These are phyloP conservation scores for Backusella liffmaniae DNA, from an alignment of 192 early-diverging fungal species.

Conservation along the genomic window DNA sequence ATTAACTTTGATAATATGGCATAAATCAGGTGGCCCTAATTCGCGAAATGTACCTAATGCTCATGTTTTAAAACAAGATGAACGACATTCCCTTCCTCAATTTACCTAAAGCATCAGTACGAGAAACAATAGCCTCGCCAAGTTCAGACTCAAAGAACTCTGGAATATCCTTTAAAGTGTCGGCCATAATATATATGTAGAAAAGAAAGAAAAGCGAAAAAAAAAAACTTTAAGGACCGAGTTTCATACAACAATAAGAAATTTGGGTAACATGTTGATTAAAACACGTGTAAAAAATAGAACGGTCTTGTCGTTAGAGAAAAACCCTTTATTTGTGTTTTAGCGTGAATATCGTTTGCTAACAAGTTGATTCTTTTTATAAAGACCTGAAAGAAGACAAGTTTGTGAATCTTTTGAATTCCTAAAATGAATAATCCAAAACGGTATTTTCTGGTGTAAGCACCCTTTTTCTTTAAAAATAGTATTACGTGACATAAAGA, in stretches of 20 bases:
- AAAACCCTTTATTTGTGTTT: not conserved
- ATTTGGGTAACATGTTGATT: not conserved
- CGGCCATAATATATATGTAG: conserved; percentile 23
- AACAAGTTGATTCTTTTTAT: too few relatives aligned
- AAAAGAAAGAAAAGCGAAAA: too few relatives aligned
- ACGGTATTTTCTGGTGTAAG: not conserved
- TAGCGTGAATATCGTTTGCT: not conserved
- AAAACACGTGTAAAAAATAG: not conserved
- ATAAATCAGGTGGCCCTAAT: conserved; percentile 96
- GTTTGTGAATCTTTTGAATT: too few relatives aligned
- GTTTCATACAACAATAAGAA: not conserved
- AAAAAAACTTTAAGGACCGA: too few relatives aligned
- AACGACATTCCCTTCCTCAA: not conserved
- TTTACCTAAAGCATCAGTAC: conserved; percentile 91
- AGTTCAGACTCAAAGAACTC: conserved; percentile 96
- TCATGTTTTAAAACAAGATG: not conserved
- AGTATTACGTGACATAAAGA: too few relatives aligned
- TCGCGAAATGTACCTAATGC: conserved; percentile 79
- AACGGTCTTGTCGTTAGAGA: not conserved
- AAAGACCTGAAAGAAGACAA: too few relatives aligned
- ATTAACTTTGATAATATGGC: conserved; percentile 94
- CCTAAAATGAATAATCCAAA: not conserved
- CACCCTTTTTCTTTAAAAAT: not conserved
- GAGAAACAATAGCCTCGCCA: conserved; percentile 81
- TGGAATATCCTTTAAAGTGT: conserved; percentile 82